Conservation (phyloP, 2,329 filamentous ascomycete genomes). For the Capronia coronata region DNA sequence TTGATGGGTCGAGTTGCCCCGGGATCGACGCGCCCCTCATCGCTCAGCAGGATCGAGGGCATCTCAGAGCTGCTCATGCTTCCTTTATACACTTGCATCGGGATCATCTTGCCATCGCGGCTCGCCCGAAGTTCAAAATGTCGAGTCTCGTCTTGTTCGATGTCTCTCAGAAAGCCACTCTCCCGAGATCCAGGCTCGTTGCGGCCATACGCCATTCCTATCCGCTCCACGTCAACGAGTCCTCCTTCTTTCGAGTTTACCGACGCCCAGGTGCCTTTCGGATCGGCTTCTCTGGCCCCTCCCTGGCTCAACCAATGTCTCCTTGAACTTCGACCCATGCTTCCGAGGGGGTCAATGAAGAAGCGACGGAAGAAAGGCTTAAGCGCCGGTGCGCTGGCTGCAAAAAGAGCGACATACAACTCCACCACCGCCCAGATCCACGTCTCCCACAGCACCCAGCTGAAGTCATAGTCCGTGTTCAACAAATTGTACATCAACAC, state of each 20-base stretch:
- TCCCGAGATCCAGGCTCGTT: slow-evolving; percentile 2
- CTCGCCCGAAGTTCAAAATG: slow-evolving; percentile 61
- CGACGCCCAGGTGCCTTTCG: slow-evolving; percentile 2
- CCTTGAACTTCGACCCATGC: slow-evolving; percentile 8
- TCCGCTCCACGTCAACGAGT: slow-evolving; percentile 1
- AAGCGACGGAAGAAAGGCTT: slow-evolving; percentile 29
- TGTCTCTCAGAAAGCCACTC: slow-evolving; percentile 13
- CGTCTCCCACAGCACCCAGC: slow-evolving; percentile 24
- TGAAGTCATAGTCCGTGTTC: slow-evolving; percentile 25
- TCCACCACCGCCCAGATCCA: slow-evolving; percentile 32
- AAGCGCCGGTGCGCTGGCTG: slow-evolving; percentile 30
- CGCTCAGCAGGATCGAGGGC: background rate
- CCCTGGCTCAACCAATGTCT: background rate
- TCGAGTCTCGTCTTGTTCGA: slow-evolving; percentile 61
- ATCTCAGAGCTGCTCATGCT: background rate
- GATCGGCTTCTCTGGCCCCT: background rate
- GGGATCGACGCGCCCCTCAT: background rate
- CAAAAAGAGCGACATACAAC: slow-evolving; percentile 30
- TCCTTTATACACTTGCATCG: slow-evolving; percentile 21
- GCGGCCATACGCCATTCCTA: slow-evolving; percentile 4
- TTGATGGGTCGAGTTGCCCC: background rate
- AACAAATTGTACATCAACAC: slow-evolving; percentile 22
- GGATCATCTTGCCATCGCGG: slow-evolving; percentile 22
- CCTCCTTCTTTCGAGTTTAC: background rate
- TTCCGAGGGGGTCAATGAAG: slow-evolving; percentile 18